Conservation (phyloP, 139 green algal species). For the Marvania coccoides region DNA sequence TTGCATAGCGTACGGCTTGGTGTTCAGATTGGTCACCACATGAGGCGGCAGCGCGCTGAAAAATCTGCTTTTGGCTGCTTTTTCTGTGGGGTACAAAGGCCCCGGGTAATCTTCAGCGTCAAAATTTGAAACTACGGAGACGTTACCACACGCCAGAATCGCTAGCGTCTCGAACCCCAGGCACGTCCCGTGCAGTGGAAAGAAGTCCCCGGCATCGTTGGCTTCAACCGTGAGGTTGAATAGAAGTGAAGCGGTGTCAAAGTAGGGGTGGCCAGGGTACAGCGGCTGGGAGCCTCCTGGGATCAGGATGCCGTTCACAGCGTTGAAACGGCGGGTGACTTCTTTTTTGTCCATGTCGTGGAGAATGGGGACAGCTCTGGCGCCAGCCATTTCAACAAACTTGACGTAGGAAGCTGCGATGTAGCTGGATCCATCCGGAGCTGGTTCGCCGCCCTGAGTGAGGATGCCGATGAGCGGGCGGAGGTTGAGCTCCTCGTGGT, state of each 20-base stretch:
- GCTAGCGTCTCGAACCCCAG: slow-evolving; percentile 69
- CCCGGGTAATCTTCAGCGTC: slow-evolving; percentile 63
- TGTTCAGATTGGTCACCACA: slow-evolving; percentile 54
- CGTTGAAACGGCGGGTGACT: slow-evolving; percentile 25
- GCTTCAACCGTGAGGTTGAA: slow-evolving; percentile 51
- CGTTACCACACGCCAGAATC: slow-evolving; percentile 47
- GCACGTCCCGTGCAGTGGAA: slow-evolving; percentile 71
- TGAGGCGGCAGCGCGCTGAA: slow-evolving; percentile 39
- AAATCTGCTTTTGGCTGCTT: slow-evolving; percentile 28
- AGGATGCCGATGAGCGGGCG: slow-evolving; percentile 59
- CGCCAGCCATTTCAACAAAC: slow-evolving; percentile 66
- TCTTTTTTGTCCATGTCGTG: slow-evolving; percentile 56
- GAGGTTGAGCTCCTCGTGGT: not conserved
- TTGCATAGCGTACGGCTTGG: slow-evolving; percentile 67
- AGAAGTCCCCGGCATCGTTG: slow-evolving; percentile 76
- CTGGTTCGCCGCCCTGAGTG: slow-evolving; percentile 50
- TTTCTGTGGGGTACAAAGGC: slow-evolving; percentile 53
- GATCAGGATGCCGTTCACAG: slow-evolving; percentile 70
- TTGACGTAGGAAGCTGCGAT: slow-evolving; percentile 78
- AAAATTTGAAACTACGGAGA: slow-evolving; percentile 41
- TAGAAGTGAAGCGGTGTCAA: slow-evolving; percentile 51
- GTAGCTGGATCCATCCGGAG: slow-evolving; percentile 55
- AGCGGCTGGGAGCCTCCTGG: slow-evolving; percentile 60
- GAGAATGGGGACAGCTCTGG: slow-evolving; percentile 64
- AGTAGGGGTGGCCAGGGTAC: slow-evolving; percentile 59